Percentiles rank a stretch among this genome's conserved stretches.
These are phyloP conservation scores for Polyporus tsugae DNA, from an alignment of 1,284 basidiomycete species.

Conservation along the genomic window DNA sequence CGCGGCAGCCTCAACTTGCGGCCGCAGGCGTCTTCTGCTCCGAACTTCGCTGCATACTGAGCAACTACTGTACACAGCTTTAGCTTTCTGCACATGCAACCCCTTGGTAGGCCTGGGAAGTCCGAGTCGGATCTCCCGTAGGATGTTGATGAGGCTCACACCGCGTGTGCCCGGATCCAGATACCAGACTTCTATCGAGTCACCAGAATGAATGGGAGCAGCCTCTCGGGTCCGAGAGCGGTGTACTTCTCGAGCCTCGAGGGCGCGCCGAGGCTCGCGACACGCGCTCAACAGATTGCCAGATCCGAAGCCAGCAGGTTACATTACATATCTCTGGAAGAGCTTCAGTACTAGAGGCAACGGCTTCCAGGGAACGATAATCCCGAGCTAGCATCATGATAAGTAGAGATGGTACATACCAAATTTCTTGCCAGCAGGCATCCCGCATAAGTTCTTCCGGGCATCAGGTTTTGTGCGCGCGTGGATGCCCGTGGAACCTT, in stretches of 20 bases:
- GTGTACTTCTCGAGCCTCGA: background rate
- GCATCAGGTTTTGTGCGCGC: background rate
- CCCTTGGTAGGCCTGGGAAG: background rate
- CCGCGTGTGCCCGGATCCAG: slow-evolving; percentile 8
- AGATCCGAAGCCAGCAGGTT: no score
- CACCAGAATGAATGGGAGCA: slow-evolving; percentile 1
- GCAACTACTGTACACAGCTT: background rate
- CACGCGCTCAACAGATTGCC: no score
- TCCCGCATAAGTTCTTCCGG: background rate
- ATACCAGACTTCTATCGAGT: background rate
- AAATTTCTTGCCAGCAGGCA: no score
- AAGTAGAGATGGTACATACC: no score
- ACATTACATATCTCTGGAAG: no score
- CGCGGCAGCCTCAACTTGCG: no score
- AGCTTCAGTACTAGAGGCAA: no score
- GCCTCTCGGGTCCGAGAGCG: background rate
- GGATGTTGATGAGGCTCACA: background rate
- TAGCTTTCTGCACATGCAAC: background rate
- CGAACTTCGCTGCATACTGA: background rate
- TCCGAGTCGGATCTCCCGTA: background rate
- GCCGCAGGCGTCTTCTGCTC: no score
- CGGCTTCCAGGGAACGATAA: no score
- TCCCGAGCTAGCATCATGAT: no score
- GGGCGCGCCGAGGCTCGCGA: background rate
- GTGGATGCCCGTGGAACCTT: no score